Conservation (phyloP, 768 basidiomycete genomes). For the Tulasnella sp. region DNA sequence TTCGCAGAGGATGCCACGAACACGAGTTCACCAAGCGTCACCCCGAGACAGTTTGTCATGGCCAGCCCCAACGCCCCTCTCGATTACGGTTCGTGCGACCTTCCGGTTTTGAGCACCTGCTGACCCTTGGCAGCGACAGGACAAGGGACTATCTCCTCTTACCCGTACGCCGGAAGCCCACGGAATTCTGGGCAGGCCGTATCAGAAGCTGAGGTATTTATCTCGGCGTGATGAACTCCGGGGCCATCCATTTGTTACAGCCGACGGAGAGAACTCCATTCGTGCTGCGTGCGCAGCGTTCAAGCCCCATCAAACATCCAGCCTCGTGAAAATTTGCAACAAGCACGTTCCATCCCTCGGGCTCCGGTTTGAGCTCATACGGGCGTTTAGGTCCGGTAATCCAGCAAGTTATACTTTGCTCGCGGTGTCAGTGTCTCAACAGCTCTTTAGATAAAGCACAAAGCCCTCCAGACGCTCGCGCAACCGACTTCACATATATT, state of each 20-base stretch:
- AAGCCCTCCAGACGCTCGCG: too few relatives aligned
- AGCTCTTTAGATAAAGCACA: too few relatives aligned
- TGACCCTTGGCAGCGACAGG: background rate
- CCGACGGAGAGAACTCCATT: background rate
- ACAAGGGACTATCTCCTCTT: background rate
- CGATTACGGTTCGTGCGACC: background rate
- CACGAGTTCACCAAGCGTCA: slow-evolving; percentile 11
- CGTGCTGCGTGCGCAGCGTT: background rate
- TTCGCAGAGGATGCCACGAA: background rate
- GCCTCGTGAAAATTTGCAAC: background rate
- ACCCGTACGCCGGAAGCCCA: background rate
- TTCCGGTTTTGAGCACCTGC: background rate
- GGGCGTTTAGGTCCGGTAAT: too few relatives aligned
- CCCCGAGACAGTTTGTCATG: background rate
- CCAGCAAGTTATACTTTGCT: too few relatives aligned
- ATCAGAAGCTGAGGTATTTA: background rate
- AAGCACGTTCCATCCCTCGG: background rate
- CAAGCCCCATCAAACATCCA: background rate
- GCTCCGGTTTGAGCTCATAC: background rate
- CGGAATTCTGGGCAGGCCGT: background rate
- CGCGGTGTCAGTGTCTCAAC: too few relatives aligned
- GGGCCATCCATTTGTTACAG: background rate
- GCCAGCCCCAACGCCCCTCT: background rate
- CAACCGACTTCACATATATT: too few relatives aligned
- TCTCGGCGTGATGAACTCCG: background rate